phyloP scores from a whole-genome alignment of 306 rosid species.

The Medicago truncatula region DNA sequence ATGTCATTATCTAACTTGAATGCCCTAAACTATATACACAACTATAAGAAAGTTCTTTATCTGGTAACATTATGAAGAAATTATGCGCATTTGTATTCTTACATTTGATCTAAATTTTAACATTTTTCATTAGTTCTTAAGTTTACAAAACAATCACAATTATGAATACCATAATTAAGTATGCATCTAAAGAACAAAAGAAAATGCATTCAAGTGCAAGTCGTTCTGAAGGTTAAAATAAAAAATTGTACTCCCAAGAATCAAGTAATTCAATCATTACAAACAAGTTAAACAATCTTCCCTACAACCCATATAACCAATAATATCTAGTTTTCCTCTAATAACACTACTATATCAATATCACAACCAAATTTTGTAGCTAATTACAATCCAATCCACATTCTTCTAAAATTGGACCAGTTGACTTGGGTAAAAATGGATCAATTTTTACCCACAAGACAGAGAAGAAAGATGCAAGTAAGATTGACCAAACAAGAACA shows the following conservation, averaged over 20 bases:
- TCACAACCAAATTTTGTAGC: conserved; percentile 21
- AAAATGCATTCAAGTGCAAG: too few species aligned
- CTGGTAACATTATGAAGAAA: background rate
- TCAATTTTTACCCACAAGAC: conserved; percentile 72
- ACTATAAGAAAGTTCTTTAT: too few species aligned
- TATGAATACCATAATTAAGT: too few species aligned
- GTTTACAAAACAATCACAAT: too few species aligned
- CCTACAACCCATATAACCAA: background rate
- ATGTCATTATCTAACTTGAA: background rate
- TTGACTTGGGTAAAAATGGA: conserved; percentile 62
- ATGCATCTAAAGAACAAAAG: too few species aligned
- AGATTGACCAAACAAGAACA: conserved; percentile 71
- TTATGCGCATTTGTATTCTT: too few species aligned
- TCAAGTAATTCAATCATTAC: conserved; percentile 13
- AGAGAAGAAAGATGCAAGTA: conserved; percentile 73
- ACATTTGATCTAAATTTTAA: too few species aligned
- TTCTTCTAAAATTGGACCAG: conserved; percentile 64
- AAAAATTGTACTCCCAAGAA: background rate
- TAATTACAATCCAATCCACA: conserved; percentile 80
- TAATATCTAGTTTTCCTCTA: background rate
- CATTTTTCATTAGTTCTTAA: too few species aligned
- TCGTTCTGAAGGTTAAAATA: background rate
- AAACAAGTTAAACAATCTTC: conserved; percentile 31
- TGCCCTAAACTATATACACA: background rate
- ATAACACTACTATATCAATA: background rate